Percentiles rank a stretch among this genome's conserved stretches.
Conservation (phyloP, 768 basidiomycete species). For the Chlorophyllum brunneum region DNA sequence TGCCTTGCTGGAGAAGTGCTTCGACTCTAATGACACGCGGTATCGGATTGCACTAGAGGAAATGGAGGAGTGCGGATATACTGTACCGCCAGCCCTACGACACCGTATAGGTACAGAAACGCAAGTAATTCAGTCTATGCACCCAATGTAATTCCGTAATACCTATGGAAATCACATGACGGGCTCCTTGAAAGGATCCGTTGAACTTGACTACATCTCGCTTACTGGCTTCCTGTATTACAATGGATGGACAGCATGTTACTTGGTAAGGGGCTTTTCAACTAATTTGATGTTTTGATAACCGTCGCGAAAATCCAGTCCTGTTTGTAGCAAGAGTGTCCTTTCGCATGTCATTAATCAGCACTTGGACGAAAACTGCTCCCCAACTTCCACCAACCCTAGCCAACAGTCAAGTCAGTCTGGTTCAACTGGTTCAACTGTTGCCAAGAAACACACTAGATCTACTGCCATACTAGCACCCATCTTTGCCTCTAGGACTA, state of each 20-base stretch:
- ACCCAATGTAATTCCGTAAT: too few relatives aligned
- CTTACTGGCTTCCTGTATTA: neutral
- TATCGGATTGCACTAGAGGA: slow-evolving; percentile 66
- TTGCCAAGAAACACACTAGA: slow-evolving; percentile 14
- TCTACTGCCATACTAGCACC: slow-evolving; percentile 29
- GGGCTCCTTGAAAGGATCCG: neutral
- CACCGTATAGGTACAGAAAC: neutral
- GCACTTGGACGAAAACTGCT: slow-evolving; percentile 48
- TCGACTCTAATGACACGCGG: slow-evolving; percentile 52
- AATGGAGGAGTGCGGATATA: slow-evolving; percentile 60
- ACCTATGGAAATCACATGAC: slow-evolving; percentile 1
- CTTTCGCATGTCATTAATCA: slow-evolving; percentile 39
- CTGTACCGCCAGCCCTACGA: slow-evolving; percentile 15
- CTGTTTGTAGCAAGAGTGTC: slow-evolving; percentile 44
- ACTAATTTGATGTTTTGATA: neutral
- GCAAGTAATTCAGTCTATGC: too few relatives aligned
- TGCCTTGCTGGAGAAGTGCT: slow-evolving; percentile 55
- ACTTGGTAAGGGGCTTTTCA: neutral
- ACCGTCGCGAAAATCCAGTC: slow-evolving; percentile 27
- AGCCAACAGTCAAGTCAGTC: neutral
- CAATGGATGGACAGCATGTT: slow-evolving; percentile 6
- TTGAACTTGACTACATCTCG: neutral
- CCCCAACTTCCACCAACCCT: slow-evolving; percentile 14
- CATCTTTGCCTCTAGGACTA: slow-evolving; percentile 32
- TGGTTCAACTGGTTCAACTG: neutral